Percentiles rank a stretch among this genome's conserved stretches.
Evolutionary conservation across 495 filamentous ascomycete genomes (phyloP).

Genomic region (Poronia punctata): DNA sequence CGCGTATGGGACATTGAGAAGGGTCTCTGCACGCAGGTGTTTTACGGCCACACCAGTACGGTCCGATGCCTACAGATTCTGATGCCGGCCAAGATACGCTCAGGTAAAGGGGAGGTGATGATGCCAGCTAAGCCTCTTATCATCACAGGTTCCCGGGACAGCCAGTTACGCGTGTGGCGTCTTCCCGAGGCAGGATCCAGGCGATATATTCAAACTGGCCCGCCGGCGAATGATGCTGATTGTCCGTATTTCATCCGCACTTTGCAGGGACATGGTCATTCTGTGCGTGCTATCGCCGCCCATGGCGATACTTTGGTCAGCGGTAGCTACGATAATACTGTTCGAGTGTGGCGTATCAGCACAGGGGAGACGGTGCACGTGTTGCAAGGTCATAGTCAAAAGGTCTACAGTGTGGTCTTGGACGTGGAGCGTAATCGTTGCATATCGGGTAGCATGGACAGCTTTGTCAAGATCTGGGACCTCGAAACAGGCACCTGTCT

Average conservation of each 20-base stretch:
- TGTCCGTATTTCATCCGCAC: conserved; percentile 92
- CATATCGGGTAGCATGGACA: conserved; percentile 98
- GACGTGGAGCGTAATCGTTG: conserved; percentile 89
- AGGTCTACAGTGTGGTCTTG: conserved; percentile 96
- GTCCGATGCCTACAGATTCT: conserved; percentile 95
- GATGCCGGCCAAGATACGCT: conserved; percentile 73
- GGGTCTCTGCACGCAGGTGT: conserved; percentile 85
- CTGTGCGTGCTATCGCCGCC: conserved; percentile 95
- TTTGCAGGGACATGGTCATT: conserved; percentile 81
- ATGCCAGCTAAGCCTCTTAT: conserved; percentile 91
- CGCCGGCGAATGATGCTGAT: conserved; percentile 70
- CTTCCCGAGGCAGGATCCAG: conserved; percentile 74
- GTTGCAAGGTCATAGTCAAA: conserved; percentile 81
- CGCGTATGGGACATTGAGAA: conserved; percentile 96
- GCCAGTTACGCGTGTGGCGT: conserved; percentile 90
- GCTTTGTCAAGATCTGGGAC: conserved; percentile 96
- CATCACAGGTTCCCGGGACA: conserved; percentile 95
- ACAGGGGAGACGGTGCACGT: conserved; percentile 85
- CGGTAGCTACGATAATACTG: conserved; percentile 93
- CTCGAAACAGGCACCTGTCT: conserved; percentile 80
- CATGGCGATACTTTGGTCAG: conserved; percentile 96
- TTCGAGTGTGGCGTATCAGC: conserved; percentile 95
- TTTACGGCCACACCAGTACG: conserved; percentile 95
- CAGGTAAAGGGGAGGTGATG: conserved; percentile 59
- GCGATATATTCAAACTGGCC: conserved; percentile 66